Conservation (phyloP, 2,329 filamentous ascomycete species). For the Colletotrichum chrysophilum region DNA sequence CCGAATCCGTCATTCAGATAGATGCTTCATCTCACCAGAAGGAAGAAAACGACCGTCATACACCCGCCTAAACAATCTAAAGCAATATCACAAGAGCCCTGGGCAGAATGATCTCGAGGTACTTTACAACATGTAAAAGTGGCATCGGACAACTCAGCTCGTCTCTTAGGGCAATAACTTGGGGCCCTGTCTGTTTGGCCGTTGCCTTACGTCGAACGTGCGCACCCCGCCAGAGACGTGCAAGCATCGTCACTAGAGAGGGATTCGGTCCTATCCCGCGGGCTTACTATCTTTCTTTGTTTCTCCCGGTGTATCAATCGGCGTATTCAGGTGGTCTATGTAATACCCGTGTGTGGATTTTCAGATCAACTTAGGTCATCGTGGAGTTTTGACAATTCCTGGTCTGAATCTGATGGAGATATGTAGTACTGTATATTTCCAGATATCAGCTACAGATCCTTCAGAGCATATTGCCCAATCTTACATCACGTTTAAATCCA, state of each 20-base stretch:
- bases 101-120: too few relatives aligned
- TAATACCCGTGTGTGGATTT: not conserved
- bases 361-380: not conserved
- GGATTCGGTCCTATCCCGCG: not conserved
- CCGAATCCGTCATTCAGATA: too few relatives aligned
- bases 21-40: too few relatives aligned
- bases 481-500: not conserved
- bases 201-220: not conserved
- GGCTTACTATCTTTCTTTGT: not conserved
- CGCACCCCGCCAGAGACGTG: not conserved
- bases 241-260: not conserved
- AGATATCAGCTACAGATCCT: not conserved
- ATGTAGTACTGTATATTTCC: not conserved
- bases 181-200: not conserved
- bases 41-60: too few relatives aligned
- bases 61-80: too few relatives aligned
- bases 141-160: not conserved
- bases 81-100: too few relatives aligned
- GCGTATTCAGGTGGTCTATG: not conserved
- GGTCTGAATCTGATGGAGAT: not conserved
- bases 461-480: fast-evolving
- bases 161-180: not conserved
- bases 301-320: not conserved
- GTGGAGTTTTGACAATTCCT: not conserved
- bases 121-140: not conserved